Conservation (phyloP, 2,329 filamentous ascomycete species). For the Macroventuria anomochaeta region DNA sequence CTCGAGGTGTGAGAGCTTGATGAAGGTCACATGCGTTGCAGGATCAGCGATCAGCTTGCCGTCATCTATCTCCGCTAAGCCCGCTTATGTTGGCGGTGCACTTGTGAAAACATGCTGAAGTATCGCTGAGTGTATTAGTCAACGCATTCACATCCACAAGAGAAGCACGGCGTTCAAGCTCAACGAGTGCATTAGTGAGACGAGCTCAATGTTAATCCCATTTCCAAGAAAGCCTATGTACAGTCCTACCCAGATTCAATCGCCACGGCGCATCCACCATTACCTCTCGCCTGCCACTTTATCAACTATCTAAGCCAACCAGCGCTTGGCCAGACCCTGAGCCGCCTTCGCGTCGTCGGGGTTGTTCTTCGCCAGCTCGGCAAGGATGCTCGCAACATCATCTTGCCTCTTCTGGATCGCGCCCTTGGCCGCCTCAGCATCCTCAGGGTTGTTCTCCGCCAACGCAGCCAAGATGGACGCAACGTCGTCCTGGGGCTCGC, state of each 20-base stretch:
- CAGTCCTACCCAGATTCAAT: neutral
- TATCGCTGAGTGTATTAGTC: no score
- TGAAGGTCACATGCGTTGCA: constrained; percentile 14
- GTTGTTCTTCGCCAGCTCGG: constrained; percentile 26
- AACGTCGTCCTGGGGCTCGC: constrained; percentile 20
- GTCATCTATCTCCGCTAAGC: constrained; percentile 1
- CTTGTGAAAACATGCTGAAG: no score
- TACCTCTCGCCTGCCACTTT: neutral
- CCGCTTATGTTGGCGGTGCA: no score
- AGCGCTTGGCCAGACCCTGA: constrained; percentile 20
- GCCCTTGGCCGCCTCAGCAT: constrained; percentile 22
- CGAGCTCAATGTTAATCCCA: constrained; percentile 9
- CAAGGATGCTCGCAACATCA: constrained; percentile 28
- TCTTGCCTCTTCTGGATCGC: constrained; percentile 25
- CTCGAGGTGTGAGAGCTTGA: constrained; percentile 7
- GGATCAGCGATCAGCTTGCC: constrained; percentile 7
- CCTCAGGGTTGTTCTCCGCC: constrained; percentile 25
- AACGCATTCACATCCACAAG: neutral
- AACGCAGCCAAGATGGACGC: constrained; percentile 22
- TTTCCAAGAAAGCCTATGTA: constrained; percentile 13
- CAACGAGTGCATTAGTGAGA: constrained; percentile 15
- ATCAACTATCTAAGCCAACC: constrained; percentile 15
- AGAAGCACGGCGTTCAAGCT: neutral
- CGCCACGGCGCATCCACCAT: neutral
- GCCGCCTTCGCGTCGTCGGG: constrained; percentile 28